Conservation (phyloP, 1,284 basidiomycete species). For the Ganoderma leucocontextum region DNA sequence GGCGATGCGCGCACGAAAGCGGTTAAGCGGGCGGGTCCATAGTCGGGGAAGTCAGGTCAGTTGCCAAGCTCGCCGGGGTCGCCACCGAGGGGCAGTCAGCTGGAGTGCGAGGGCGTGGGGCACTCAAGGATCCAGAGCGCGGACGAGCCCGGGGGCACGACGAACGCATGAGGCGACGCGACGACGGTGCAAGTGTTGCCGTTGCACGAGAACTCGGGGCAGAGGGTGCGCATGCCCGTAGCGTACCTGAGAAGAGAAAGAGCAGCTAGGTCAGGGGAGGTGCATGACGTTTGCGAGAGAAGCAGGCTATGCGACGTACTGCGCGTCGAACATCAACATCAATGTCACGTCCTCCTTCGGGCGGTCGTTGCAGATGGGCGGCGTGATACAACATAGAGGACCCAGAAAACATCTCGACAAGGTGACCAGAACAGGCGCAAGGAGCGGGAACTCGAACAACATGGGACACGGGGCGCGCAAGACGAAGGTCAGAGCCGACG, state of each 20-base stretch:
- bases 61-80: constrained; percentile 72
- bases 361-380: not conserved
- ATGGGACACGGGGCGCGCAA: not conserved
- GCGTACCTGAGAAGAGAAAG: constrained; percentile 52
- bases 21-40: constrained; percentile 33
- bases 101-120: too few species aligned
- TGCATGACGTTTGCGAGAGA: not conserved
- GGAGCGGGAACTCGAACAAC: not conserved
- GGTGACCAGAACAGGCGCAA: not conserved
- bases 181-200: constrained; percentile 71
- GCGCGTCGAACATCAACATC: constrained; percentile 11
- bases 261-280: not conserved
- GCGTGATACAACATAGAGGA: too few species aligned
- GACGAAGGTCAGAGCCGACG: not conserved
- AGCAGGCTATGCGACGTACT: constrained; percentile 13
- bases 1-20: not conserved
- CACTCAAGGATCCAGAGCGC: constrained; percentile 72
- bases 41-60: constrained; percentile 69
- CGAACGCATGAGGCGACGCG: constrained; percentile 48
- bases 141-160: constrained; percentile 82
- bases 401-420: not conserved
- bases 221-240: constrained; percentile 74
- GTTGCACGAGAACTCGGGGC: constrained; percentile 69
- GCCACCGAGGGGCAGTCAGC: constrained; percentile 68
- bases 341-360: too few species aligned